Evolutionary conservation across 495 filamentous ascomycete genomes (phyloP).

Genomic region (Aspergillus affinis): DNA sequence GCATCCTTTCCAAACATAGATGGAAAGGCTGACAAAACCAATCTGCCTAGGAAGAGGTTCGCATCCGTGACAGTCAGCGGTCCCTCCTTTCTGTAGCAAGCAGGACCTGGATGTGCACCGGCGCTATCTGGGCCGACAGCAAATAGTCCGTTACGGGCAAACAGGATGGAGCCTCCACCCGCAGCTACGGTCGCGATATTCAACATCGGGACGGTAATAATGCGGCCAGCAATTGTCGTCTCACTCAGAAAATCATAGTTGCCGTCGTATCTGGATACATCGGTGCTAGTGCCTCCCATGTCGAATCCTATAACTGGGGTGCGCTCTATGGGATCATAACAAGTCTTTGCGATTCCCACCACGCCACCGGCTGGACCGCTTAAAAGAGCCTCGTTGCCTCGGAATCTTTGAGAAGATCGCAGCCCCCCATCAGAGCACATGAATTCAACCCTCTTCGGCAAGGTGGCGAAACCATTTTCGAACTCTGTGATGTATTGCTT

Average conservation of each 20-base stretch:
- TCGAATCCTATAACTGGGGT: slow-evolving; percentile 96
- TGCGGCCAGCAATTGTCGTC: slow-evolving; percentile 92
- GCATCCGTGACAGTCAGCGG: slow-evolving; percentile 93
- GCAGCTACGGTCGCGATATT: slow-evolving; percentile 98
- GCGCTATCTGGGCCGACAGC: slow-evolving; percentile 96
- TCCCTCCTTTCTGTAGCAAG: slow-evolving; percentile 92
- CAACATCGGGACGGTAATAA: slow-evolving; percentile 90
- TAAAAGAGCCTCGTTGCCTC: slow-evolving; percentile 57
- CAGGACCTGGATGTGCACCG: slow-evolving; percentile 88
- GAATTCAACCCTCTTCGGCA: slow-evolving; percentile 50
- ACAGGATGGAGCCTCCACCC: slow-evolving; percentile 85
- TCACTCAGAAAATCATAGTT: slow-evolving; percentile 96
- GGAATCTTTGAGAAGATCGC: slow-evolving; percentile 55
- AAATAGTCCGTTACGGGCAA: slow-evolving; percentile 90
- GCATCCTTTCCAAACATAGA: slow-evolving; percentile 95
- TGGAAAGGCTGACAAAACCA: slow-evolving; percentile 93
- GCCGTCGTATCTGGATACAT: slow-evolving; percentile 91
- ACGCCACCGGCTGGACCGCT: slow-evolving; percentile 67
- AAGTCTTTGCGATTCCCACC: slow-evolving; percentile 92
- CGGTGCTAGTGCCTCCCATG: slow-evolving; percentile 94
- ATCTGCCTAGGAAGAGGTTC: slow-evolving; percentile 82
- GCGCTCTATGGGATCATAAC: slow-evolving; percentile 80
- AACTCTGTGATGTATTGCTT: slow-evolving; percentile 49
- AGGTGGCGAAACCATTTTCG: slow-evolving; percentile 48
- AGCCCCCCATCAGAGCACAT: slow-evolving; percentile 59